A percentile compares a stretch with the other conserved stretches of the same genome.
Evolutionary conservation across 345 rosid genomes (phyloP).

Genomic region (Laguncularia racemosa): DNA sequence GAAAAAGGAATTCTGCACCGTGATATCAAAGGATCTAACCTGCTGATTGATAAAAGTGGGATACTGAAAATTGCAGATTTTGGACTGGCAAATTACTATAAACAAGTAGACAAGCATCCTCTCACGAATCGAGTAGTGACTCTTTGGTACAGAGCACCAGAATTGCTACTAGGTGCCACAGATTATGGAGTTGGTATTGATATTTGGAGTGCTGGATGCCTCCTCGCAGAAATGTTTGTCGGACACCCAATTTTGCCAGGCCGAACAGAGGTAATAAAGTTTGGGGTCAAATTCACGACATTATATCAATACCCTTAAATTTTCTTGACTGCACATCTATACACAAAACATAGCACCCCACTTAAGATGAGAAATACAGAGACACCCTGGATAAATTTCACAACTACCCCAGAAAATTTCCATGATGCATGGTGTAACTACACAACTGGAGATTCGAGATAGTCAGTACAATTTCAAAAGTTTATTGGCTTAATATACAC

Average conservation of each 20-base stretch:
- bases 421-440: too few species aligned
- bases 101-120: constrained; percentile 25
- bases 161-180: constrained; percentile 50
- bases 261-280: constrained; percentile 40
- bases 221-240: constrained; percentile 56
- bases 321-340: too few species aligned
- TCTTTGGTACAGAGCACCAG: constrained; percentile 66
- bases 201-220: constrained; percentile 68
- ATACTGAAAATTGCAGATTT: constrained; percentile 55
- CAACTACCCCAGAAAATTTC: too few species aligned
- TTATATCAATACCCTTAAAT: neutral
- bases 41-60: constrained; percentile 47
- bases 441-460: too few species aligned
- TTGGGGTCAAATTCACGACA: neutral
- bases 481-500: neutral
- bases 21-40: constrained; percentile 58
- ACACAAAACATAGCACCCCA: too few species aligned
- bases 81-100: constrained; percentile 48
- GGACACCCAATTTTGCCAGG: constrained; percentile 54
- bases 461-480: too few species aligned
- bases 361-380: too few species aligned
- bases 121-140: constrained; percentile 59
- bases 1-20: constrained; percentile 52
- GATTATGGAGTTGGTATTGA: constrained; percentile 54
- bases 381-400: too few species aligned